These are phyloP conservation scores for Hawksworthiomyces lignivorus DNA, from an alignment of 2,329 filamentous ascomycete genomes.

Conservation along the genomic window DNA sequence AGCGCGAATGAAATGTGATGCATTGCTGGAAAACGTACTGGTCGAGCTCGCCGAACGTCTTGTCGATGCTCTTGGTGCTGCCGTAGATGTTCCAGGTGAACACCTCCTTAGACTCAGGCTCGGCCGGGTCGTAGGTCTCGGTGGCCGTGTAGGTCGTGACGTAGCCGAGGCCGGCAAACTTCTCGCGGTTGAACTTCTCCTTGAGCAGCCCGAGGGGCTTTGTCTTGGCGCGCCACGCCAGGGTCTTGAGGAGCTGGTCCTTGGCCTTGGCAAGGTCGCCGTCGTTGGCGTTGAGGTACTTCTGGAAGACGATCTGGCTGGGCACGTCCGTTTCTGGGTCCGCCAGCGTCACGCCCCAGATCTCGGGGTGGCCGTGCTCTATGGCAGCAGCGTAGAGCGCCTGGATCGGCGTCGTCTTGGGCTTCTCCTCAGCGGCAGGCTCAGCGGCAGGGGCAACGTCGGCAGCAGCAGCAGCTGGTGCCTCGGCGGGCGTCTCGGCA, in stretches of 20 bases:
- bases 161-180: conserved; percentile 74
- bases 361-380: conserved; percentile 54
- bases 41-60: conserved; percentile 73
- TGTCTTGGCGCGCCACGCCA: conserved; percentile 74
- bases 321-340: conserved; percentile 52
- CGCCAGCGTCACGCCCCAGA: conserved; percentile 74
- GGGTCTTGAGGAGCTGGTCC: conserved; percentile 68
- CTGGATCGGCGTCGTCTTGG: conserved; percentile 10
- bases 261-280: conserved; percentile 66
- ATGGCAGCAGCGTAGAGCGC: conserved; percentile 21
- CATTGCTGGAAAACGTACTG: conserved; percentile 50
- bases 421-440: conserved; percentile 2
- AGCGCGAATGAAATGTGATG: neutral
- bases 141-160: conserved; percentile 61
- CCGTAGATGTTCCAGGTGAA: conserved; percentile 95
- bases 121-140: conserved; percentile 27
- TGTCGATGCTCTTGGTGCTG: conserved; percentile 69
- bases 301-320: conserved; percentile 79
- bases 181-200: conserved; percentile 56
- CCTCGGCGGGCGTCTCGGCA: neutral
- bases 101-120: conserved; percentile 46
- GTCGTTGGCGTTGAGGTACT: conserved; percentile 86
- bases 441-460: neutral
- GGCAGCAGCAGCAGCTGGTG: neutral
- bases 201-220: conserved; percentile 61